Evolutionary conservation across 1,284 basidiomycete species (phyloP), one percentile per base, ranked within the genome.

Genomic region (Microbotryum saponariae): DNA sequence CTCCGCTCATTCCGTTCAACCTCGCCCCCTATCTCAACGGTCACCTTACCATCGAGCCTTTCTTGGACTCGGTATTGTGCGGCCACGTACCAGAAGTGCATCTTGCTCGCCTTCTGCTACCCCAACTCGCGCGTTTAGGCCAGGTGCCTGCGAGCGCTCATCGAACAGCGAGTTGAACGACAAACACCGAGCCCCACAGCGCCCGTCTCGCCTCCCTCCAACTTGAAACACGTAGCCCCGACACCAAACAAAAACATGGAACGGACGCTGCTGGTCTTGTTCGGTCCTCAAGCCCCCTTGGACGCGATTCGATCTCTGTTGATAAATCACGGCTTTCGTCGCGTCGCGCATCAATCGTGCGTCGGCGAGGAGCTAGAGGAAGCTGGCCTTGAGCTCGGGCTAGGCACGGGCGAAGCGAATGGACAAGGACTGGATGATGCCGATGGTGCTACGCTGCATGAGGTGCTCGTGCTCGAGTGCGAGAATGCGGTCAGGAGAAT

Each of bases 311-410:
- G 42, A 12, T 18, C 18, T 0, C 20, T 31, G 21, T 23, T 63
- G 10, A 7, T 25, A 16, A n/a, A 55, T 1, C 52, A 52, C 7
- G 61, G 61, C 1, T 60, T 63, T 59, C 10, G 0, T 0, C 25
- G 62, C 18, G 7, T 56, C 14, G 37, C 33, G 14, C 50, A 56
- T 27, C 56, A 33, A 4, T 9, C 25, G 0, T 25, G 58, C 3
- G 14, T 37, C 6, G 56, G 56, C 2, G 61, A 66, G 50, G 56
- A 63, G 29, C 54, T 66, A 29, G 61, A 58, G 14, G 64, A 66
- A 16, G 61, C 61, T 6, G 64, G 64, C 8, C 23, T 66, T 18
- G 56, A 65, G 23, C n/a, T 62, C 12, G 63, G 58, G 1, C 29
- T 54, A 3, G 51, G 50, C n/a, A 42, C n/a, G 7, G 54, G 54